A percentile compares a stretch with the other conserved stretches of the same genome.
Evolutionary conservation across 2,329 filamentous ascomycete genomes (phyloP).

Genomic region (Ilyonectria destructans): DNA sequence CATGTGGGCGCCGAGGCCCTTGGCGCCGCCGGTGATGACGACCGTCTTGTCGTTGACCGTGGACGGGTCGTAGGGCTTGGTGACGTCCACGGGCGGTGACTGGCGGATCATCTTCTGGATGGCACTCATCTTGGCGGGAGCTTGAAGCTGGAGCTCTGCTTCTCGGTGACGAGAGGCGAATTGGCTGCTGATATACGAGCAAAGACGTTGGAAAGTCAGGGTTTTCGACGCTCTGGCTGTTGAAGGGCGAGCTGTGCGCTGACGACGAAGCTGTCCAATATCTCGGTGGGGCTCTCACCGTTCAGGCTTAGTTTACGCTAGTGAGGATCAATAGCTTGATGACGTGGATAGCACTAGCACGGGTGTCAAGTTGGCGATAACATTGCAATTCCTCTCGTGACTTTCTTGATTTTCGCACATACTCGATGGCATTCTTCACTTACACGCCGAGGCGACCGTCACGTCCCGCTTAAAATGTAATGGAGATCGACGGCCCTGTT

Average conservation of each 20-base stretch:
- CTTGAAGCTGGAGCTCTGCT: not conserved
- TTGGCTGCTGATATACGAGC: not conserved
- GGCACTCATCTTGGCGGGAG: constrained; percentile 29
- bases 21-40: constrained; percentile 76
- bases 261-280: constrained; percentile 1
- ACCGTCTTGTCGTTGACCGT: constrained; percentile 71
- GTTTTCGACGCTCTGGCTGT: not conserved
- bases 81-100: constrained; percentile 64
- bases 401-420: too few species aligned
- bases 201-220: not conserved
- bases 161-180: not conserved
- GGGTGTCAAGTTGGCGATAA: too few species aligned
- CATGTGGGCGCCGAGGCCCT: constrained; percentile 72
- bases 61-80: constrained; percentile 60
- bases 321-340: not conserved
- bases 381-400: too few species aligned
- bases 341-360: too few species aligned
- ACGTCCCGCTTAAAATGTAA: too few species aligned
- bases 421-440: too few species aligned
- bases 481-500: too few species aligned
- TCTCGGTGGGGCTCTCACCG: not conserved
- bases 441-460: too few species aligned
- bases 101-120: constrained; percentile 47
- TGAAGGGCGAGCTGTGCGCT: not conserved
- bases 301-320: not conserved